Base-by-base conservation (phyloP, 1,284 basidiomycete species). In the Trametes pubescens region DNA sequence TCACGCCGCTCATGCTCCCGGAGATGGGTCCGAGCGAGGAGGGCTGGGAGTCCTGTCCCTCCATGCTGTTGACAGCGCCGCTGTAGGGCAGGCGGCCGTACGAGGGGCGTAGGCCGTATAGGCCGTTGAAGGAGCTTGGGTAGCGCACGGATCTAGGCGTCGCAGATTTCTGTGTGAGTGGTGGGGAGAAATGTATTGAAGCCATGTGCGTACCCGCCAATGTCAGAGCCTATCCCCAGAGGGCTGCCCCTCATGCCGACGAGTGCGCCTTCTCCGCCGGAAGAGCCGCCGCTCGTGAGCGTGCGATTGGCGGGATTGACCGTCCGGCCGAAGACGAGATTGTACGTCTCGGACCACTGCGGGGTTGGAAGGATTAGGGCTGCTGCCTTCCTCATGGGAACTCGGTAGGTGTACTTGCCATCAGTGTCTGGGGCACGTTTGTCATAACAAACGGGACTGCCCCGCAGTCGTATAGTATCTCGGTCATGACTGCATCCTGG, bases 351-450 rank as follows among this genome's bases (percentile, higher is more conserved):
- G 10, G 73, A 69, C 79, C 79, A 81, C 79, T 79, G 48, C 5
- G 8, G n/a, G n/a, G n/a, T n/a, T n/a, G n/a, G n/a, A n/a, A n/a
- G n/a, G n/a, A n/a, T n/a, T n/a, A n/a, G n/a, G n/a, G n/a, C n/a
- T n/a, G n/a, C n/a, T n/a, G n/a, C n/a, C n/a, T n/a, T n/a, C n/a
- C n/a, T n/a, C n/a, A n/a, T n/a, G n/a, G n/a, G n/a, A n/a, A n/a
- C n/a, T n/a, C n/a, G n/a, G n/a, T n/a, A n/a, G n/a, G n/a, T n/a
- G n/a, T n/a, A 52, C 61, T 51, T 44, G 72, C 75, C 67, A 76
- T 69, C 81, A 96, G 86, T 0, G 93, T 95, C 76, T 95, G 92
- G 2, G 88, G 87, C 16, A 91, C 83, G 71, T 95, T 95, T 18
- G 89, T 92, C 74, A 91, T 91, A 72, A 82, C 83, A 65, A 89